Percentiles rank a stretch among this genome's conserved stretches.
These are phyloP conservation scores for Sugiyamaella floridensis DNA, from an alignment of 805 yeast species.

Conservation along the genomic window DNA sequence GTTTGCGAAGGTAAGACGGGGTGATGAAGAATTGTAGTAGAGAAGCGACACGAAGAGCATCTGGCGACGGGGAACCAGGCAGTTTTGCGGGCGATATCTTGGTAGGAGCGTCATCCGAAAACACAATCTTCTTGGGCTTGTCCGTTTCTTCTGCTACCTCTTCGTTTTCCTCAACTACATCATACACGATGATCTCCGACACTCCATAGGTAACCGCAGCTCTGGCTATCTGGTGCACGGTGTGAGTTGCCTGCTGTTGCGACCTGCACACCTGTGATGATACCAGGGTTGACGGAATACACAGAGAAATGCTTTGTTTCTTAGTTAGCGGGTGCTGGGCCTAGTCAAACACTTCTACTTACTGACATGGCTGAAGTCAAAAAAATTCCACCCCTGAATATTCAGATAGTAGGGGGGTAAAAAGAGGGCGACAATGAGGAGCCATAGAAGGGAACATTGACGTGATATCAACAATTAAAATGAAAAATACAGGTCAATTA, in stretches of 20 bases:
- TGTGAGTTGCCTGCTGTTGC: slow-evolving; percentile 64
- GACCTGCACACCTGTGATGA: slow-evolving; percentile 49
- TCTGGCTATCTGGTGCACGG: slow-evolving; percentile 73
- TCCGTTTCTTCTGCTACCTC: slow-evolving; percentile 15
- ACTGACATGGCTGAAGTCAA: not conserved
- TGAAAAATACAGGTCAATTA: too few species aligned
- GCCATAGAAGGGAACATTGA: too few species aligned
- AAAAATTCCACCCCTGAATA: too few species aligned
- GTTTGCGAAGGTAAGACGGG: slow-evolving; percentile 69
- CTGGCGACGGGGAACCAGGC: slow-evolving; percentile 19
- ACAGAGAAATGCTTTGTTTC: slow-evolving; percentile 34
- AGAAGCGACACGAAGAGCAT: slow-evolving; percentile 53
- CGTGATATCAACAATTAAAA: too few species aligned
- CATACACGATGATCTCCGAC: slow-evolving; percentile 66
- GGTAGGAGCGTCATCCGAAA: slow-evolving; percentile 26
- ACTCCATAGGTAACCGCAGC: slow-evolving; percentile 64
- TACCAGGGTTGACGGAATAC: slow-evolving; percentile 67
- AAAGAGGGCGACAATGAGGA: too few species aligned
- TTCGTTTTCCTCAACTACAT: slow-evolving; percentile 33
- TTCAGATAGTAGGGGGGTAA: too few species aligned
- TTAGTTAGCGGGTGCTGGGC: not conserved
- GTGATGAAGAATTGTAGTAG: slow-evolving; percentile 76
- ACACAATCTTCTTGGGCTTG: slow-evolving; percentile 34
- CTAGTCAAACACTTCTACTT: not conserved
- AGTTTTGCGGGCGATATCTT: slow-evolving; percentile 18